Evolutionary conservation across 371 early-diverging fungal species (phyloP).

Genomic region (Mucor velutinosus): DNA sequence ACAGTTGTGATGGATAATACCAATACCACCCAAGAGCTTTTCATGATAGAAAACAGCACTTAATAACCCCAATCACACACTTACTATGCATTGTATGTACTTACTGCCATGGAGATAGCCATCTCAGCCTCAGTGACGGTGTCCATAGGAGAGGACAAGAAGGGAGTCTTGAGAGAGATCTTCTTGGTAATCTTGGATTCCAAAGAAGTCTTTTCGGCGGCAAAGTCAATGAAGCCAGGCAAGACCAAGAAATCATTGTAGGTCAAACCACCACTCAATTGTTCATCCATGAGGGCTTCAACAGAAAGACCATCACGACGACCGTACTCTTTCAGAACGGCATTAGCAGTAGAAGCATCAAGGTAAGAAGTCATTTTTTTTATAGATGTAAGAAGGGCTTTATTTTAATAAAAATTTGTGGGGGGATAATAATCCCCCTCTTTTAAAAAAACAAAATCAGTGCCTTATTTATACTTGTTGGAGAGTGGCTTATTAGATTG

Average conservation of each 20-base stretch:
- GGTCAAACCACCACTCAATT: conserved; percentile 85
- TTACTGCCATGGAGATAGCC: conserved; percentile 96
- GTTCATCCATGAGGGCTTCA: conserved; percentile 73
- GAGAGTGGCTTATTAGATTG: background rate
- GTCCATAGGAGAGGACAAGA: conserved; percentile 96
- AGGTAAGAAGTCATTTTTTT: conserved; percentile 25
- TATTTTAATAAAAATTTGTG: conserved; percentile 22
- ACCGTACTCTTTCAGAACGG: conserved; percentile 32
- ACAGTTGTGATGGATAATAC: conserved; percentile 98
- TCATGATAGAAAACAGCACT: conserved; percentile 10
- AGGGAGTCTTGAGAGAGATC: conserved; percentile 88
- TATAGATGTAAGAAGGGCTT: conserved; percentile 1
- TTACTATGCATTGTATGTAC: conserved; percentile 12
- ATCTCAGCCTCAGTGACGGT: conserved; percentile 97
- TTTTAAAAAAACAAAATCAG: conserved; percentile 6
- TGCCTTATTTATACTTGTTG: conserved; percentile 21
- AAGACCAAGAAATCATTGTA: conserved; percentile 97
- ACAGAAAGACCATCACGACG: conserved; percentile 78
- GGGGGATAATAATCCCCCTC: conserved; percentile 31
- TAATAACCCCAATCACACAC: background rate
- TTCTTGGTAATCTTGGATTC: conserved; percentile 86
- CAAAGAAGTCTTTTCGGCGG: conserved; percentile 76
- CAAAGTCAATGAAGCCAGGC: conserved; percentile 95
- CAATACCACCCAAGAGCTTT: conserved; percentile 90
- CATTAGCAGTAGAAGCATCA: conserved; percentile 24